A percentile compares a stretch with the other conserved stretches of the same genome.
phyloP scores from a whole-genome alignment of 2,329 filamentous ascomycete species.

The Teratosphaeria destructans region DNA sequence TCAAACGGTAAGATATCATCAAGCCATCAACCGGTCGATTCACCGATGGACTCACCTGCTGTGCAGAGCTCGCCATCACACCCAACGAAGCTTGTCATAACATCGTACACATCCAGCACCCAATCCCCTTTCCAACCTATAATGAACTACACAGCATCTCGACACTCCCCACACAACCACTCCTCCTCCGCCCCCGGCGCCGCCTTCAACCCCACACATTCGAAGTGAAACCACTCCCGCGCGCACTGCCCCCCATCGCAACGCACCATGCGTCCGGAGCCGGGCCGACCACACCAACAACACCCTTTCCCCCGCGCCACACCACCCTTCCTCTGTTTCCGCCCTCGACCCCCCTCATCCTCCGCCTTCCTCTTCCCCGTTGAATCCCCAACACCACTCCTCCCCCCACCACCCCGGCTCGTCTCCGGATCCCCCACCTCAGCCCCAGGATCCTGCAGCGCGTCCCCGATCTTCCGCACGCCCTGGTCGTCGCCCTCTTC shows the following conservation, averaged over 20 bases:
- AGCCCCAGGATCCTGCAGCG: slow-evolving; percentile 16
- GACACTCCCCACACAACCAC: slow-evolving; percentile 18
- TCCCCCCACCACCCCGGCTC: slow-evolving; percentile 7
- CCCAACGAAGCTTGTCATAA: no score
- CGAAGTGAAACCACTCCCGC: slow-evolving; percentile 72
- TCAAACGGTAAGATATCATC: no score
- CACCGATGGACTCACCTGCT: no score
- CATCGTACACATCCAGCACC: no score
- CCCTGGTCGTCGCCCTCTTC: slow-evolving; percentile 26
- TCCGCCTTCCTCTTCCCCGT: slow-evolving; percentile 2
- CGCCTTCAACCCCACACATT: slow-evolving; percentile 57
- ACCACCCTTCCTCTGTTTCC: not conserved
- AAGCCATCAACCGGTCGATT: no score
- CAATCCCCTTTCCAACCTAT: no score
- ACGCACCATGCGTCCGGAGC: slow-evolving; percentile 53
- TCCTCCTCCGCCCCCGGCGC: slow-evolving; percentile 38
- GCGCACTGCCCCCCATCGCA: slow-evolving; percentile 69
- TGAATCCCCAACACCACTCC: not conserved
- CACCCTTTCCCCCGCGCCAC: slow-evolving; percentile 2
- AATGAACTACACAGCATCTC: no score
- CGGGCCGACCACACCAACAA: slow-evolving; percentile 12
- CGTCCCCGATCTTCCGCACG: slow-evolving; percentile 20
- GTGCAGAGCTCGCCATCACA: no score
- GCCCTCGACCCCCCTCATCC: not conserved
- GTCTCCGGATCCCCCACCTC: slow-evolving; percentile 14